A percentile compares a stretch with the other conserved stretches of the same genome.
phyloP scores from a whole-genome alignment of 805 yeast genomes.

The Cyberlindnera maclurae region DNA sequence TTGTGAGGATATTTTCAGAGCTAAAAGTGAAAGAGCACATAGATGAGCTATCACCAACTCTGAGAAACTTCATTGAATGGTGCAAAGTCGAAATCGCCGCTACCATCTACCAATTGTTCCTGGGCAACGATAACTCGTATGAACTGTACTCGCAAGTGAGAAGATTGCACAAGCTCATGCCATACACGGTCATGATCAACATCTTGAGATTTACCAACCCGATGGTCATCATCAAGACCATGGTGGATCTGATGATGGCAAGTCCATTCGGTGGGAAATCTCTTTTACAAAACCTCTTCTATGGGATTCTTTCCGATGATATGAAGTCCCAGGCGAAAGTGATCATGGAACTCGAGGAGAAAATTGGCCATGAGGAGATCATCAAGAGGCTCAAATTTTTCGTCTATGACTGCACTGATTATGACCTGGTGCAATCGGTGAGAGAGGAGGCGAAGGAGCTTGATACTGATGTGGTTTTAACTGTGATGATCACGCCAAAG shows the following conservation, averaged over 20 bases:
- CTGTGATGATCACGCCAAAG: conserved; percentile 20
- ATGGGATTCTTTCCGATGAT: conserved; percentile 70
- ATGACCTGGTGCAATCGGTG: conserved; percentile 25
- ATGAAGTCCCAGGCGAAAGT: conserved; percentile 53
- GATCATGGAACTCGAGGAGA: conserved; percentile 37
- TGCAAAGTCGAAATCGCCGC: conserved; percentile 78
- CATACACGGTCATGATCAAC: conserved; percentile 70
- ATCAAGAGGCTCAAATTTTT: conserved; percentile 25
- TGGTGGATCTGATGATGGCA: conserved; percentile 79
- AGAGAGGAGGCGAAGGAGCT: conserved; percentile 17
- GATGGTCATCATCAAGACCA: conserved; percentile 66
- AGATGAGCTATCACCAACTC: conserved; percentile 54
- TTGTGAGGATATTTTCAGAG: conserved; percentile 57
- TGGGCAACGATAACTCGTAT: conserved; percentile 75
- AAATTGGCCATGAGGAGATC: conserved; percentile 25
- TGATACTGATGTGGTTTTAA: conserved; percentile 15
- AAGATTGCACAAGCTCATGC: conserved; percentile 69
- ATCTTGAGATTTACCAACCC: conserved; percentile 84
- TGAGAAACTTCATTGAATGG: conserved; percentile 72
- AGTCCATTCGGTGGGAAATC: conserved; percentile 65
- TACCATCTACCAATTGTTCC: conserved; percentile 69
- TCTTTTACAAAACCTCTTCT: conserved; percentile 65
- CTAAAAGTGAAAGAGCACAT: conserved; percentile 48
- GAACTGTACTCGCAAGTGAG: conserved; percentile 67
- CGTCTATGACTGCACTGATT: conserved; percentile 28